Evolutionary conservation across 805 yeast species (phyloP).

Genomic region (Yarrowia keelungensis): DNA sequence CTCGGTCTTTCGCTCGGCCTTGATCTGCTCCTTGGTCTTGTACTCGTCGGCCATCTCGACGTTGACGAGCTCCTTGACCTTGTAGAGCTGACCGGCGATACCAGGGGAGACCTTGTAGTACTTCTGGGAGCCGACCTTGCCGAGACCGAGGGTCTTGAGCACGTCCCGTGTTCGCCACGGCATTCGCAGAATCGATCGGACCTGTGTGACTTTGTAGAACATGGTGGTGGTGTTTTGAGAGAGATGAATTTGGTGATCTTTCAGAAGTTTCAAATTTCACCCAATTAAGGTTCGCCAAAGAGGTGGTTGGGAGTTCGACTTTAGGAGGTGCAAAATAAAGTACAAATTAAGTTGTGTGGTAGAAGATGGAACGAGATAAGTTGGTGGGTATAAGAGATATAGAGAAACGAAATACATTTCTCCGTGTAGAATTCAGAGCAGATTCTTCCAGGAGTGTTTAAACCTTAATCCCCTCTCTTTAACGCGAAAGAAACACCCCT

Average conservation of each 20-base stretch:
- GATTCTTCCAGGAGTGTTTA: no score
- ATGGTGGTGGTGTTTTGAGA: conserved; percentile 27
- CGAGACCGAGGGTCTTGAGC: conserved; percentile 75
- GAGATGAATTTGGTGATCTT: neutral
- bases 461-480: no score
- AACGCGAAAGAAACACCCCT: neutral
- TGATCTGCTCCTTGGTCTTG: conserved; percentile 37
- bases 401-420: no score
- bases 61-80: conserved; percentile 83
- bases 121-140: conserved; percentile 72
- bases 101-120: conserved; percentile 78
- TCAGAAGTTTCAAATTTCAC: conserved; percentile 5
- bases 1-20: conserved; percentile 25
- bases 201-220: conserved; percentile 73
- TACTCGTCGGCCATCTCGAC: conserved; percentile 71
- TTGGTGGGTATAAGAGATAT: neutral
- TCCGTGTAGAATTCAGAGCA: no score
- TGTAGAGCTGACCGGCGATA: conserved; percentile 82
- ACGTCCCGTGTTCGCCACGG: conserved; percentile 72
- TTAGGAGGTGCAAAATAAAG: neutral
- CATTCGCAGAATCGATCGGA: conserved; percentile 84
- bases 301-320: conserved; percentile 3
- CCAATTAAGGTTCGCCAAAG: neutral
- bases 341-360: no score
- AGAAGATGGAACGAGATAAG: neutral